A percentile compares a stretch with the other conserved stretches of the same genome.
phyloP scores from a whole-genome alignment of 805 yeast genomes.

The Ogataea kodamae region DNA sequence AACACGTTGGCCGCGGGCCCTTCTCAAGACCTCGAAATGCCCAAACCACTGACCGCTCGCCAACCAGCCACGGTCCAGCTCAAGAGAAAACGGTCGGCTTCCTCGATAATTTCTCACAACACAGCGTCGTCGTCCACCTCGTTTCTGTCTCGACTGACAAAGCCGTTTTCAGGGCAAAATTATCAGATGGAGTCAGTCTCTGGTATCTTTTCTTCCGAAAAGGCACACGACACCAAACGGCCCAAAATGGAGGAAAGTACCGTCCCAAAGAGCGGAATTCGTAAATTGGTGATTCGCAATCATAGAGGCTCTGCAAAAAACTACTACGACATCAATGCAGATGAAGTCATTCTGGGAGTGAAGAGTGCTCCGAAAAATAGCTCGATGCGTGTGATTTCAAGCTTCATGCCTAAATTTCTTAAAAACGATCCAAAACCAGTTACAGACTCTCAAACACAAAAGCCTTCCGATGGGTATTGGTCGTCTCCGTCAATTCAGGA shows the following conservation, averaged over 20 bases:
- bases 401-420: slow-evolving; percentile 9
- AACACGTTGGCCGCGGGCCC: slow-evolving; percentile 17
- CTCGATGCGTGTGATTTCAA: slow-evolving; percentile 10
- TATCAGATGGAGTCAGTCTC: slow-evolving; percentile 26
- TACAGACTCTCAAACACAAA: background rate
- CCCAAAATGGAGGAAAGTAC: slow-evolving; percentile 2
- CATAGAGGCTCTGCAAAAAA: slow-evolving; percentile 26
- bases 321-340: slow-evolving; percentile 31
- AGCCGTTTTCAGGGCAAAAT: slow-evolving; percentile 21
- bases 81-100: slow-evolving; percentile 24
- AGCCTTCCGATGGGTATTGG: slow-evolving; percentile 54
- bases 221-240: slow-evolving; percentile 2
- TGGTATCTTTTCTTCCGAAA: slow-evolving; percentile 31
- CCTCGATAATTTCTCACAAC: slow-evolving; percentile 17
- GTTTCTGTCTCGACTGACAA: slow-evolving; percentile 18
- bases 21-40: slow-evolving; percentile 25
- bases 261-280: slow-evolving; percentile 23
- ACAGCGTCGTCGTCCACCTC: slow-evolving; percentile 14
- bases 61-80: slow-evolving; percentile 11
- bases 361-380: slow-evolving; percentile 1
- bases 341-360: slow-evolving; percentile 24
- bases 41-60: slow-evolving; percentile 27
- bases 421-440: background rate
- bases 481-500: slow-evolving; percentile 61
- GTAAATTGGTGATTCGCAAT: slow-evolving; percentile 26